Evolutionary conservation across 331 rosid genomes (phyloP).

Genomic region (Quercus lobata): DNA sequence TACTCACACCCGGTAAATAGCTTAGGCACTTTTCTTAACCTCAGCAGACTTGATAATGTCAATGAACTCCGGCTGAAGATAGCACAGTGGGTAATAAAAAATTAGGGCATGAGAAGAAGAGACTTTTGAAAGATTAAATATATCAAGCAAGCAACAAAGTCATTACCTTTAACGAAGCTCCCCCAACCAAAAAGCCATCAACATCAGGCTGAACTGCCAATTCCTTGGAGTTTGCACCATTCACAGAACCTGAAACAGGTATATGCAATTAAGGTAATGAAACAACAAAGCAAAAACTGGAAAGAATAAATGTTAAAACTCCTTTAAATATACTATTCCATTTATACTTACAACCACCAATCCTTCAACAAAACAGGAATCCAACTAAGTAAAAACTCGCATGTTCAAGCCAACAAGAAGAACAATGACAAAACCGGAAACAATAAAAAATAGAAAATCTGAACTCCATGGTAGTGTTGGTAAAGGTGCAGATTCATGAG

Average conservation of each 20-base stretch:
- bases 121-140: neutral
- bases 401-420: neutral
- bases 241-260: slow-evolving; percentile 35
- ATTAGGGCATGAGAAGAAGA: neutral
- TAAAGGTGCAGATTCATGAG: neutral
- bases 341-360: neutral
- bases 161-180: slow-evolving; percentile 46
- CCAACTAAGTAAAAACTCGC: neutral
- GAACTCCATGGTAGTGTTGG: neutral
- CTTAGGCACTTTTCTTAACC: slow-evolving; percentile 33
- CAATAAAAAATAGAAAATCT: neutral
- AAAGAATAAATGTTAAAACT: neutral
- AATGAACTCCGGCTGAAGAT: slow-evolving; percentile 41
- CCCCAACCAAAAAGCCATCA: slow-evolving; percentile 48
- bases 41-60: slow-evolving; percentile 42
- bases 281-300: neutral
- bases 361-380: neutral
- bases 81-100: neutral
- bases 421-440: neutral
- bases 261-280: neutral
- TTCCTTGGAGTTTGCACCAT: slow-evolving; percentile 38
- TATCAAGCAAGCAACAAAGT: neutral
- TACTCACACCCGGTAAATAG: neutral
- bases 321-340: neutral
- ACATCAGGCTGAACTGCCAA: slow-evolving; percentile 36